Evolutionary conservation across 2,329 filamentous ascomycete genomes (phyloP), one percentile per base, ranked within the genome.

Genomic region (Rhinocladiella similis): DNA sequence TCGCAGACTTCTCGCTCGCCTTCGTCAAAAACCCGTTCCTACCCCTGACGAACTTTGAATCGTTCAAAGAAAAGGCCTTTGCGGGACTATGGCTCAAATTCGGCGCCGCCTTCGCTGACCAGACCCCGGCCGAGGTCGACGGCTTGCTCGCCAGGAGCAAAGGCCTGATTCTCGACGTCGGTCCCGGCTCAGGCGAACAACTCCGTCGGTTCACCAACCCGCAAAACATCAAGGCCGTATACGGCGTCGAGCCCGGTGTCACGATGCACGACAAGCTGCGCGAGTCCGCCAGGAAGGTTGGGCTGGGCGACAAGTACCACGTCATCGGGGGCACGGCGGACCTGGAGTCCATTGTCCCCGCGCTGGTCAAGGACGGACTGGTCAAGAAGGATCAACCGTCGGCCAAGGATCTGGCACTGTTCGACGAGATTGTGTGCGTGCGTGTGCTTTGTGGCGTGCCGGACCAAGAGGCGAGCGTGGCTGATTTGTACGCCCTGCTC

Each of bases 381-480:
- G 49, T 58, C 19, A 74, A 47, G 27, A 41, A 46, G 42, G 14
- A 57, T 16, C 7, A 42, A 60, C 0, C 59, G 6, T 47, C 63
- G 36, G 65, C 65, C 4, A 75, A 75, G 0, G 75, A 53, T 14
- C 50, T 47, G 48, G 50, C 20, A 56, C 53, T 82, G 0, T 81
- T 83, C 38, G 81, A 84, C 62, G 79, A 79, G 12, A 79, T 84
- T 45, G 69, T 80, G 47, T 80, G 78, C 56, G 68, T 81, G 13
- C 73, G 80, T 1, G 81, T 83, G 1, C 67, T 84, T 1, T 84
- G 82, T 57, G 78, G 78, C 3, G 76, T 84, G 13, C 78, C 80
- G 0, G 66, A 75, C 36, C 72, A 76, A 29, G 70, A 76, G 45
- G 68, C 72, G 50, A 80, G 77, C 2, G 70, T 77, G 16, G 66